Base-by-base conservation (phyloP, 768 basidiomycete genomes). In the Xerocomus potaroensis region DNA sequence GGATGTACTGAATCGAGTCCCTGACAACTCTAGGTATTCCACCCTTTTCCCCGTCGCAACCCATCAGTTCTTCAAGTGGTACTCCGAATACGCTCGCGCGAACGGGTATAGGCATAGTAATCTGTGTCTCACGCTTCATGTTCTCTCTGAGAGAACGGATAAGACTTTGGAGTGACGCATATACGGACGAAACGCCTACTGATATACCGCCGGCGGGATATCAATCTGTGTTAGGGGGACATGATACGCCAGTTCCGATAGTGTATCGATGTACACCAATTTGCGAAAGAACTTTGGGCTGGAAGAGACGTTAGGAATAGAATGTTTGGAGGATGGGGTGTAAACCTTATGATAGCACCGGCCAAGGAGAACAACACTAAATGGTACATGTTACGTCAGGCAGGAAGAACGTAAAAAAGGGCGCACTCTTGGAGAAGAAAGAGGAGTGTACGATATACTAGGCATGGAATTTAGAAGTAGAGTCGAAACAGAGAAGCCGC, bases 231-330 rank as follows among this genome's bases (percentile, higher is more conserved):
- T 87, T n/a, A 93, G 61, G 3, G 91, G 91, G 5, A 92, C 79
- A 59, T 84, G 72, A 43, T 71, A 71, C 7, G 90, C 89, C 35
- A 93, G 75, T 27, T 84, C 83, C 19, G 88, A 89, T 12, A 93
- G 74, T 0, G 89, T 90, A 45, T 77, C 68, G 45, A 87, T 74
- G 62, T 93, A 91, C 22, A 73, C 67, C 54, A 93, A 72, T 70
- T 93, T 93, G 57, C 83, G 81, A 64, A 89, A 91, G 70, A 93
- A 92, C 64, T 93, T 93, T 12, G 91, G 91, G 56, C 88, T 89
- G 44, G 18, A n/a, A 36, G 47, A 35, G 29, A n/a, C 3, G 8
- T 38, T 33, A 44, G 33, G 40, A 39, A 29, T 36, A 15, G 15
- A 15, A 21, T 15, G 16, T 26, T 11, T 15, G 21, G 34, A 6